Evolutionary conservation across 805 yeast genomes (phyloP), one percentile per base, ranked within the genome.

Genomic region (Jamesozyma hellenica): DNA sequence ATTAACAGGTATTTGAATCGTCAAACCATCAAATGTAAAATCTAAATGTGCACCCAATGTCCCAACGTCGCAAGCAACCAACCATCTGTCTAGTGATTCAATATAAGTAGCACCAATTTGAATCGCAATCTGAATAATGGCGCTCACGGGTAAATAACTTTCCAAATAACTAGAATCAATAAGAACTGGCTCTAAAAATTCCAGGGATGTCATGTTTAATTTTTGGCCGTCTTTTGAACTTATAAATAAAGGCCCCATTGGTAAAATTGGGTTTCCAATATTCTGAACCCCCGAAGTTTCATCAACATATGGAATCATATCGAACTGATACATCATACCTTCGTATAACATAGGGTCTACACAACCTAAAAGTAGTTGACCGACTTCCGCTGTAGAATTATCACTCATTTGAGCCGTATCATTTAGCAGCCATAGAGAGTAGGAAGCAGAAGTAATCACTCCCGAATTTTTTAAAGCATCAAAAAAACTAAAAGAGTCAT

Each of bases 61-160:
- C 1, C 66, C 68, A 13, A 79, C 60, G 11, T 70, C 60, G 61
- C 92, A 82, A 42, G 71, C 71, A 12, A 79, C 78, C 13, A 79
- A 49, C 90, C 90, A 82, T 14, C 68, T 50, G 18, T 62, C 64
- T 6, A 66, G 51, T 5, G 64, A 62, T 4, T 60, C 55, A 3
- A 72, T 67, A 52, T 74, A 82, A 45, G 67, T 72, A 0, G 90
- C 90, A 50, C 78, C 77, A 30, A 79, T 61, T 57, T 82, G 88
- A 19, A 81, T 66, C 0, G 88, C 85, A 25, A 82, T 58, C 47
- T 72, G 74, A 37, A 82, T 66, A 32, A 82, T 62, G 4, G 74
- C 53, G 34, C 71, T 68, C 31, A 70, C 59, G 0, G 90, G 90
- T 28, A 82, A 54, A 51, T 64, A 71, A 23, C 66, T 67, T 53